Conservation (phyloP, 768 basidiomycete genomes). For the Kwoniella europaea region DNA sequence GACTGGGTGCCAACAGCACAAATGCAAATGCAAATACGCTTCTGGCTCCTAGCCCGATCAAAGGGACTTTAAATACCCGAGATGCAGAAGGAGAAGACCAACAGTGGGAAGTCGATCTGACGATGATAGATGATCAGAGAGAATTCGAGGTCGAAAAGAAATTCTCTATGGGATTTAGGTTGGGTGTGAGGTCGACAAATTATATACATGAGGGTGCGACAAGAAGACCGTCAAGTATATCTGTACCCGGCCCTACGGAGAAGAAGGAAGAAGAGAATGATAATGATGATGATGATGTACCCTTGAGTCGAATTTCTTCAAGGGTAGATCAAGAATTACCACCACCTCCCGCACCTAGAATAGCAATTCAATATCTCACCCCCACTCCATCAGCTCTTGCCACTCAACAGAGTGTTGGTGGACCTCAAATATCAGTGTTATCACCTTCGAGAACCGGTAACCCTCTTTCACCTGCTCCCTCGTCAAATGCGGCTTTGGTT, state of each 20-base stretch:
- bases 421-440: conserved; percentile 6
- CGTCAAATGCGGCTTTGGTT: neutral
- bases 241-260: neutral
- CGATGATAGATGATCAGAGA: conserved; percentile 15
- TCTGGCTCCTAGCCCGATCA: conserved; percentile 18
- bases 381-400: conserved; percentile 1
- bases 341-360: conserved; percentile 22
- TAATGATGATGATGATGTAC: conserved; percentile 18
- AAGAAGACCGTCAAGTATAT: neutral
- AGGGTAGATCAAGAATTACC: neutral
- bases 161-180: conserved; percentile 27
- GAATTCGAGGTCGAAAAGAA: conserved; percentile 32
- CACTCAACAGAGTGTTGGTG: neutral
- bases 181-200: conserved; percentile 26
- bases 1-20: neutral
- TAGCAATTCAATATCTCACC: conserved; percentile 41
- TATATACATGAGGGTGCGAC: neutral
- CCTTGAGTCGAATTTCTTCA: conserved; percentile 13
- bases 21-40: neutral
- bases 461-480: conserved; percentile 21
- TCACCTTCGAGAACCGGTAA: conserved; percentile 19
- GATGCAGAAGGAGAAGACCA: conserved; percentile 3
- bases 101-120: conserved; percentile 47
- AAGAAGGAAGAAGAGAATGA: neutral
- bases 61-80: conserved; percentile 1